phyloP scores from a whole-genome alignment of 2,329 filamentous ascomycete genomes.

The Pseudocercospora musae region DNA sequence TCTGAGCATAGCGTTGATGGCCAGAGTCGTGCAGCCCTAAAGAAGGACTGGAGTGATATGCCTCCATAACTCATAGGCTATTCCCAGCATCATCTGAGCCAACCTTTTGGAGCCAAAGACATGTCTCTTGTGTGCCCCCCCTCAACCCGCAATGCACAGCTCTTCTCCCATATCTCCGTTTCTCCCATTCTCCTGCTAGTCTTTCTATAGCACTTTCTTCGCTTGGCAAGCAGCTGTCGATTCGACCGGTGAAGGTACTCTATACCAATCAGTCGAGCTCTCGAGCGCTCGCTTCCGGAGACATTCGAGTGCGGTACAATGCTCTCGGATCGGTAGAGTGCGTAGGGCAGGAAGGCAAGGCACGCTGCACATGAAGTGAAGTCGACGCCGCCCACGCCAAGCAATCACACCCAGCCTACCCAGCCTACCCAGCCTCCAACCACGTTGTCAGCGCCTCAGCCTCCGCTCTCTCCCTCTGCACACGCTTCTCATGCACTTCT shows the following conservation, averaged over 20 bases:
- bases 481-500: too few relatives aligned
- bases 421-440: neutral
- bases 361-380: neutral
- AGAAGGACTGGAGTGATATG: neutral
- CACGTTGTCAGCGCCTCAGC: neutral
- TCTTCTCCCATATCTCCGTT: neutral
- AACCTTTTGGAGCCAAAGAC: neutral
- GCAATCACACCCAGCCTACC: too few relatives aligned
- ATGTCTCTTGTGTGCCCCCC: neutral
- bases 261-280: neutral
- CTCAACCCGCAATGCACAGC: neutral
- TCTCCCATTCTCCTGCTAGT: neutral
- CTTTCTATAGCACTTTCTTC: neutral
- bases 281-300: neutral
- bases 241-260: neutral
- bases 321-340: neutral
- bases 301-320: neutral
- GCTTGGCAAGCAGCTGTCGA: neutral
- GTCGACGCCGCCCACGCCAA: neutral
- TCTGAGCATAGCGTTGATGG: neutral
- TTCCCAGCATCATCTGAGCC: neutral
- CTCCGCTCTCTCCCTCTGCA: neutral
- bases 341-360: neutral
- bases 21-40: neutral
- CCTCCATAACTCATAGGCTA: neutral